Percentiles rank a stretch among this genome's conserved stretches.
These are phyloP conservation scores for Primulina tabacum DNA, from an alignment of 257 asterid species.

Conservation along the genomic window DNA sequence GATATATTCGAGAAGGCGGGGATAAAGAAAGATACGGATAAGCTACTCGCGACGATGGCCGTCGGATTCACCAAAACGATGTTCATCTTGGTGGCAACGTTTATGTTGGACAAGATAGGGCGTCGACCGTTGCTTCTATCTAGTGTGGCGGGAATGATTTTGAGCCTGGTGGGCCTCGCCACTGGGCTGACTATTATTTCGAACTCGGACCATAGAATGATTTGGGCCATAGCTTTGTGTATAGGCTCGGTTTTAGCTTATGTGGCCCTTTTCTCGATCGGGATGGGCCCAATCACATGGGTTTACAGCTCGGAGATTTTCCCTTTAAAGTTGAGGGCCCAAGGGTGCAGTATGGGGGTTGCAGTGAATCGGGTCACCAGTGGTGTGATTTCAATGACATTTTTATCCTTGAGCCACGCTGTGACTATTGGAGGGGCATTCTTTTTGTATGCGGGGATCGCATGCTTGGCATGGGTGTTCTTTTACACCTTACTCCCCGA, in stretches of 20 bases:
- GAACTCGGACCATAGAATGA: neutral
- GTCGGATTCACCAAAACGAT: slow-evolving; percentile 21
- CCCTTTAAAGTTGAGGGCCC: neutral
- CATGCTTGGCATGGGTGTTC: slow-evolving; percentile 22
- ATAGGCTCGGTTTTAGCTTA: slow-evolving; percentile 12
- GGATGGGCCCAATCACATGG: slow-evolving; percentile 22
- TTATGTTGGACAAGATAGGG: slow-evolving; percentile 32
- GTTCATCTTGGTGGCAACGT: slow-evolving; percentile 11
- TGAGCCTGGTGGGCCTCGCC: slow-evolving; percentile 23
- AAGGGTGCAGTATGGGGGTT: neutral
- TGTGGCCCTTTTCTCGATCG: slow-evolving; percentile 26
- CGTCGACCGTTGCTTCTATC: slow-evolving; percentile 34
- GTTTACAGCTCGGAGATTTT: neutral
- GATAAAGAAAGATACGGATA: slow-evolving; percentile 3
- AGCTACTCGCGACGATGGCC: slow-evolving; percentile 31
- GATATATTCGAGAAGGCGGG: slow-evolving; percentile 3
- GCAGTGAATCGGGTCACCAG: neutral
- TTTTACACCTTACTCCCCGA: slow-evolving; percentile 31
- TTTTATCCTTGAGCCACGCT: neutral
- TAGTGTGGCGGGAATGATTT: slow-evolving; percentile 32
- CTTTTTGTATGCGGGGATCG: slow-evolving; percentile 12
- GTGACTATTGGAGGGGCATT: neutral
- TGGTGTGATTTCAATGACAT: neutral
- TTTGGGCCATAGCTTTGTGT: slow-evolving; percentile 26
- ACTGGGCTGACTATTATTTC: slow-evolving; percentile 29